Percentiles rank a stretch among this genome's conserved stretches.
phyloP scores from a whole-genome alignment of 352 stramenopile genomes.

The Phytopythium helicoides region DNA sequence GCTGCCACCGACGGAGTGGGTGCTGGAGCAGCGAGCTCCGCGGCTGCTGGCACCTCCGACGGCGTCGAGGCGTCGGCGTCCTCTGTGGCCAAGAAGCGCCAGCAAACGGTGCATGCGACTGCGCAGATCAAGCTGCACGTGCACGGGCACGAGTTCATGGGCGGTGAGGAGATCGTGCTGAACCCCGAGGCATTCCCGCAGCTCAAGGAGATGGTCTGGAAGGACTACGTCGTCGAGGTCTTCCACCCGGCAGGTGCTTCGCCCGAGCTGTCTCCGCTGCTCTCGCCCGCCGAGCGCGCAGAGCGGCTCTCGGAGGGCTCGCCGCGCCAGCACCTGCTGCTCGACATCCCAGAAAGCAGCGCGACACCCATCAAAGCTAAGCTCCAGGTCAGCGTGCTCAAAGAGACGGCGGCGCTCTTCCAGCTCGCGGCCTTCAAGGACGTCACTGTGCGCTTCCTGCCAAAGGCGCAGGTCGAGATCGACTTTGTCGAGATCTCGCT shows the following conservation, averaged over 20 bases:
- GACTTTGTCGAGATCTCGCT: constrained; percentile 90
- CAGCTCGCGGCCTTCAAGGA: constrained; percentile 75
- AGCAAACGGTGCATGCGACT: constrained; percentile 41
- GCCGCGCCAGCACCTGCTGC: constrained; percentile 65
- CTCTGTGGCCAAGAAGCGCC: constrained; percentile 31
- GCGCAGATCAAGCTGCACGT: constrained; percentile 80
- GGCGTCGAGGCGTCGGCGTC: constrained; percentile 5
- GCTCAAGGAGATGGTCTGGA: constrained; percentile 57
- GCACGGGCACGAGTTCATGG: constrained; percentile 81
- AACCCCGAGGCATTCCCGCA: constrained; percentile 82
- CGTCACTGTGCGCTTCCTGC: constrained; percentile 78
- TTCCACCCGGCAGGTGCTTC: constrained; percentile 46
- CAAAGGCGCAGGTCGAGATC: constrained; percentile 71
- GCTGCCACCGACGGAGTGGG: background rate
- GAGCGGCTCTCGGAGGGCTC: constrained; percentile 24
- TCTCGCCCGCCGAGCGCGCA: constrained; percentile 23
- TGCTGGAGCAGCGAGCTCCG: background rate
- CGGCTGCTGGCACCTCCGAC: background rate
- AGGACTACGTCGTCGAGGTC: constrained; percentile 82
- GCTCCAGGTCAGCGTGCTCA: constrained; percentile 80
- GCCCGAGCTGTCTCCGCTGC: constrained; percentile 7
- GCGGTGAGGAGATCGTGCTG: constrained; percentile 75
- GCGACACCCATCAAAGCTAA: constrained; percentile 69
- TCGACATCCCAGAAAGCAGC: constrained; percentile 72
- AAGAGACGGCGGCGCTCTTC: constrained; percentile 74